Base-by-base conservation (phyloP, 345 rosid genomes). In the Turnera subulata region DNA sequence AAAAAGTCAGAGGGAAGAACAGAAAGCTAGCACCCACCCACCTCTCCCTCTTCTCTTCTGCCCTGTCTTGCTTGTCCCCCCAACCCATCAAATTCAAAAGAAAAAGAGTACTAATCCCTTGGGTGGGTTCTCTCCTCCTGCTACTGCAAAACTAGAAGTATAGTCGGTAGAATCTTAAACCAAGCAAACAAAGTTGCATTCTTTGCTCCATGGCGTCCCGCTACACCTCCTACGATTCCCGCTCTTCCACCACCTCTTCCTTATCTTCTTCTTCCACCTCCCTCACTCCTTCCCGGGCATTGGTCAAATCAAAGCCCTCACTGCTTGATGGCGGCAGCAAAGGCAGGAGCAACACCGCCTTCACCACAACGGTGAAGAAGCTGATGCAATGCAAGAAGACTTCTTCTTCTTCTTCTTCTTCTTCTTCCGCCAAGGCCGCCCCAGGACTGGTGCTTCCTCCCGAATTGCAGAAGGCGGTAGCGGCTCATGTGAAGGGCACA, bases 141-240 rank as follows among this genome's bases (percentile, higher is more conserved):
- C n/a, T n/a, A n/a, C n/a, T n/a, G n/a, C n/a, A n/a, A n/a, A n/a
- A n/a, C n/a, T n/a, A n/a, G n/a, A n/a, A n/a, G n/a, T n/a, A n/a
- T n/a, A n/a, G n/a, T n/a, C n/a, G n/a, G n/a, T n/a, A n/a, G n/a
- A n/a, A n/a, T n/a, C n/a, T n/a, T n/a, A n/a, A n/a, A n/a, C n/a
- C n/a, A n/a, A n/a, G n/a, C n/a, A n/a, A n/a, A n/a, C n/a, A n/a
- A n/a, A n/a, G n/a, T n/a, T n/a, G n/a, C n/a, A n/a, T n/a, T n/a
- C n/a, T n/a, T n/a, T n/a, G n/a, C n/a, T 19, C 11, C 18, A 82
- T 83, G 89, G 89, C 96, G 1, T 63, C 84, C 62, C 91, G 97
- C 45, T 91, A 87, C 84, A 80, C 65, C 18, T 80, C 90, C 20
- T 86, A 71, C 73, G 82, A 90, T 59, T 79, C 96, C 1, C 76